Percentiles rank a stretch among this genome's conserved stretches.
Evolutionary conservation across 23 red algal species (phyloP).

Genomic region (Gracilaria gracilis): DNA sequence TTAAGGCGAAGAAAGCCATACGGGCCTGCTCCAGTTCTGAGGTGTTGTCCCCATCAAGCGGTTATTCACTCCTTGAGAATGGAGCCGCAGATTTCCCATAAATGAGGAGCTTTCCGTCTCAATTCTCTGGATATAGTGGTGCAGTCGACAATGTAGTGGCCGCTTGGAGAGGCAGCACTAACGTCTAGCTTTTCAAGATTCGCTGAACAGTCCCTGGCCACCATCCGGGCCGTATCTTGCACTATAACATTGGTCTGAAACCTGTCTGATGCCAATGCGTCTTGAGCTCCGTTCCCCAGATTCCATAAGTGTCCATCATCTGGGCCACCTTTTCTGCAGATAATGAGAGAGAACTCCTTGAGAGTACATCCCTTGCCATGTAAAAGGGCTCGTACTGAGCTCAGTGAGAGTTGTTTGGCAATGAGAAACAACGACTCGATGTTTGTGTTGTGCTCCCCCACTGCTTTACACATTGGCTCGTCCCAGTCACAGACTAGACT

Average conservation of each 20-base stretch:
- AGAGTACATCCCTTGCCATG: conserved; percentile 20
- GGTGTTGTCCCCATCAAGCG: neutral
- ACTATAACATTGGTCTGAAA: conserved; percentile 30
- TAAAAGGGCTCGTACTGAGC: conserved; percentile 23
- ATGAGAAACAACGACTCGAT: conserved; percentile 64
- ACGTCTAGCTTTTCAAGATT: conserved; percentile 70
- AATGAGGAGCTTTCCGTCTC: conserved; percentile 50
- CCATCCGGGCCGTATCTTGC: conserved; percentile 47
- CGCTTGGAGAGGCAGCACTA: conserved; percentile 36
- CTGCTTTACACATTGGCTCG: conserved; percentile 63
- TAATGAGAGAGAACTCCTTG: conserved; percentile 58
- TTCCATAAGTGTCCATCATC: conserved; percentile 15
- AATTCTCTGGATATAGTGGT: conserved; percentile 44
- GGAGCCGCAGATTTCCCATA: conserved; percentile 58
- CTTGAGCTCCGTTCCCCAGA: conserved; percentile 4
- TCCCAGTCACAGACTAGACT: conserved; percentile 69
- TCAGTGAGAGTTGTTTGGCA: conserved; percentile 46
- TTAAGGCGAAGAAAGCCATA: neutral
- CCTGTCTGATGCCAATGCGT: conserved; percentile 19
- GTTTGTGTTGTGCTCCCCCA: conserved; percentile 52
- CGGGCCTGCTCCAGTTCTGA: neutral
- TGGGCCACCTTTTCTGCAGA: conserved; percentile 43
- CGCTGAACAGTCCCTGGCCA: conserved; percentile 52
- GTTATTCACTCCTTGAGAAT: neutral
- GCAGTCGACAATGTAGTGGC: conserved; percentile 56